Base-by-base conservation (phyloP, 352 stramenopile species). In the Blastocystis sp. region DNA sequence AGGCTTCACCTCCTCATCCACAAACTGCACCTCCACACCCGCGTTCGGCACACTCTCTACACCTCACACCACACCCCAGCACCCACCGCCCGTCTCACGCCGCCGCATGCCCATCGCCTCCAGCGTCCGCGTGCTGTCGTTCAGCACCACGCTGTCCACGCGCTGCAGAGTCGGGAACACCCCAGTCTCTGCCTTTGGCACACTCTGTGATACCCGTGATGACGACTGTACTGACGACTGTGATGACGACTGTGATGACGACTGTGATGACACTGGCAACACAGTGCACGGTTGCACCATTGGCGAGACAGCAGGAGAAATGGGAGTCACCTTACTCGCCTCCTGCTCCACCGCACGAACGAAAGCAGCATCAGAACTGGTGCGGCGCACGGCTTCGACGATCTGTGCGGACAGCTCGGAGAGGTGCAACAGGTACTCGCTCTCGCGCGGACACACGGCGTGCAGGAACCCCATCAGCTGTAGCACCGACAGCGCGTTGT, bases 401-500 rank as follows among this genome's bases (percentile, higher is more conserved):
- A 84, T 9, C 21, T 84, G 74, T n/a, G 6, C 2, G 28, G 42
- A 38, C 74, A 84, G 68, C 34, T 84, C 74, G n/a, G 19, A 34
- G 3, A 69, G 48, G 48, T 84, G 74, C 10, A 84, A 40, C 19
- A 84, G 60, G 28, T 84, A 84, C 21, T 84, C 57, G 3, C 21
- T 54, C 61, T 84, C 74, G 21, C 48, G 74, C 38, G 74, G 74
- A 24, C 57, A 84, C 10, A 70, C 14, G 7, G 34, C 9, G 2
- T 38, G 38, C 34, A 84, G 45, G 21, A 68, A 54, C 14, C 57
- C 54, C 24, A 84, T 52, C 34, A 84, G 54, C 28, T 84, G 54
- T n/a, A 84, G 28, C 54, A 84, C 60, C 19, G 28, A 69, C 4
- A 11, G n/a, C n/a, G 74, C 74, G 42, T 84, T 84, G n/a, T 28